Base-by-base conservation (phyloP, 768 basidiomycete genomes). In the Mycena venus region DNA sequence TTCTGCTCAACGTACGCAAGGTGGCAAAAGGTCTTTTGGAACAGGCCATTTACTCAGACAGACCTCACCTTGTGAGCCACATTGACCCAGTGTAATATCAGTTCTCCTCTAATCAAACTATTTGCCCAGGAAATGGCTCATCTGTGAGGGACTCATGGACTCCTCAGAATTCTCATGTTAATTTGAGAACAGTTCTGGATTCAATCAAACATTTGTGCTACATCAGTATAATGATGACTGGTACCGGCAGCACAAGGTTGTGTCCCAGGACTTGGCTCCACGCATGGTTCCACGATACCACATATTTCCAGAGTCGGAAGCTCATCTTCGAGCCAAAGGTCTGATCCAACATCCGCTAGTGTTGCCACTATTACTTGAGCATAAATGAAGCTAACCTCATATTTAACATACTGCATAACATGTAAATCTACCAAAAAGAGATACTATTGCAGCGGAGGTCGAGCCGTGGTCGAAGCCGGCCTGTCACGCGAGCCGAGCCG, bases 1-100 rank as follows among this genome's bases (percentile, higher is more conserved):
- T 84, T n/a, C 62, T 83, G 27, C 70, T 84, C 49, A 82, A 80
- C 67, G 78, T 80, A 0, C 66, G 73, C 21, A 77, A 79, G 69
- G 76, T 77, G 3, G 80, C 81, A 9, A 78, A 64, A 38, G 77
- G 76, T 9, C 79, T 83, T 65, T 72, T 83, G 42, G 81, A 79
- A 51, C 75, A 79, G 23, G 73, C 72, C 10, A 81, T 79, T 29
- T 83, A 84, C 60, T 83, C 81, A n/a, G 84, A 84, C 62, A 69
- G 82, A 12, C 83, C 83, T 27, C 65, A 15, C 23, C 49, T 55
- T 64, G 70, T 72, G 23, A 36, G 70, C 34, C 8, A 25, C 40
- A 25, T 21, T 4, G 23, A n/a, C 1, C 29, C 17, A n/a, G n/a
- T n/a, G 34, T 21, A 14, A 3, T 21, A 9, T 19, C 51, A 4